Conservation (phyloP, 2,329 filamentous ascomycete species). For the Neophaeococcomyces aloes region DNA sequence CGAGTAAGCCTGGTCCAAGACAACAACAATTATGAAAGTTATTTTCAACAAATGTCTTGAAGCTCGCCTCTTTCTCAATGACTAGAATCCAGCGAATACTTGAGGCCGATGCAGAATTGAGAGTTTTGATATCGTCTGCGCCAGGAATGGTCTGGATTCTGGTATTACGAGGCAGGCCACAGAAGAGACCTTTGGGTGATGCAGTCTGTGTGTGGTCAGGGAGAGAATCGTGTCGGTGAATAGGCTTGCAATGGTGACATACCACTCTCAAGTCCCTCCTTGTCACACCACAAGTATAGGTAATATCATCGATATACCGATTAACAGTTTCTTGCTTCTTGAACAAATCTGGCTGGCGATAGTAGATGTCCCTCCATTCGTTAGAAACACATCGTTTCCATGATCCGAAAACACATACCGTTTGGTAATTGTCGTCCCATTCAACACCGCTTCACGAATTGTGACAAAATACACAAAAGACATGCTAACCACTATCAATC, state of each 20-base stretch:
- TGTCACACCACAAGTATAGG: conserved; percentile 47
- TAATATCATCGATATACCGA: conserved; percentile 50
- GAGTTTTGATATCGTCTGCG: conserved; percentile 2
- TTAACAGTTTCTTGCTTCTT: conserved; percentile 48
- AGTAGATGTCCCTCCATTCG: conserved; percentile 59
- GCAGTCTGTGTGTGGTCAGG: conserved; percentile 26
- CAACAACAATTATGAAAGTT: conserved; percentile 34
- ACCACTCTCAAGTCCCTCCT: conserved; percentile 49
- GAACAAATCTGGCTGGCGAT: conserved; percentile 51
- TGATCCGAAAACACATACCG: conserved; percentile 31
- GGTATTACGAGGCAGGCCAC: conserved; percentile 22
- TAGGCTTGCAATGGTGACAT: conserved; percentile 14
- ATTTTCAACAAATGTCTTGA: conserved; percentile 44
- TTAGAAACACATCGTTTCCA: no score
- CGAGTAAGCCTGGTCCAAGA: conserved; percentile 40
- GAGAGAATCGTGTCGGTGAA: background rate
- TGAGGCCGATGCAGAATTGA: conserved; percentile 22
- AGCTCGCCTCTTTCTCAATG: conserved; percentile 56
- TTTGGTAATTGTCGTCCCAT: conserved; percentile 44
- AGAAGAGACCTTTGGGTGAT: conserved; percentile 34
- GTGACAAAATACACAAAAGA: conserved; percentile 38
- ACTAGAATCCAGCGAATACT: conserved; percentile 49
- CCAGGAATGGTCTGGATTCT: conserved; percentile 10
- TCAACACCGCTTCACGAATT: conserved; percentile 42
- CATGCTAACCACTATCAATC: conserved; percentile 13